Evolutionary conservation across 2,329 filamentous ascomycete genomes (phyloP).

Genomic region (Colletotrichum melonis): DNA sequence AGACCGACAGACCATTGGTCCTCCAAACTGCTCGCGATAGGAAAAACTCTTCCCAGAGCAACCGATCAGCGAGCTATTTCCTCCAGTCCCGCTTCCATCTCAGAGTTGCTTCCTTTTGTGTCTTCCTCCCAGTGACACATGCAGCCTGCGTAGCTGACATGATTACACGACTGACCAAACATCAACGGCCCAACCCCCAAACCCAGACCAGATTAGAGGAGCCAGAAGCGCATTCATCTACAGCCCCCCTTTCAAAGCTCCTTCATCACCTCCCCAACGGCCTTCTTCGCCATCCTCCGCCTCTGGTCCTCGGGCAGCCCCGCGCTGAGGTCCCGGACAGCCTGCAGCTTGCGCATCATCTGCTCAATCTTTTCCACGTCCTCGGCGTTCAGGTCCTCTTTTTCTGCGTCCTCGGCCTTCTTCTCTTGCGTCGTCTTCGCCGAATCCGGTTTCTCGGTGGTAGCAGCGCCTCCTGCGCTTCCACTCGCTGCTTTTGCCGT

Average conservation of each 20-base stretch:
- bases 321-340: slow-evolving; percentile 68
- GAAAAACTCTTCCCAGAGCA: too few relatives aligned
- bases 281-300: slow-evolving; percentile 69
- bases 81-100: too few relatives aligned
- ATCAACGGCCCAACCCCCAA: too few relatives aligned
- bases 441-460: background rate
- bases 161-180: too few relatives aligned
- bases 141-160: too few relatives aligned
- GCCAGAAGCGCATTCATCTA: too few relatives aligned
- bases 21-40: too few relatives aligned
- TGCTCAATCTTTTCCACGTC: slow-evolving; percentile 70
- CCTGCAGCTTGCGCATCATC: slow-evolving; percentile 74
- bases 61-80: too few relatives aligned
- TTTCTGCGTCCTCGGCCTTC: slow-evolving; percentile 37
- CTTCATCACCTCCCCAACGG: slow-evolving; percentile 74
- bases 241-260: slow-evolving; percentile 53
- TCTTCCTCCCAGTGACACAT: too few relatives aligned
- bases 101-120: too few relatives aligned
- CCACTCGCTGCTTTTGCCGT: slow-evolving; percentile 6
- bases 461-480: slow-evolving; percentile 3
- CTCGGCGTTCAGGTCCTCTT: slow-evolving; percentile 54
- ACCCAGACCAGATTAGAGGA: too few relatives aligned
- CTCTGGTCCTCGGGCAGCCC: slow-evolving; percentile 71
- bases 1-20: too few relatives aligned
- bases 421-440: slow-evolving; percentile 31